Conservation (phyloP, 2,329 filamentous ascomycete genomes). For the Exutisphaerella laricina region DNA sequence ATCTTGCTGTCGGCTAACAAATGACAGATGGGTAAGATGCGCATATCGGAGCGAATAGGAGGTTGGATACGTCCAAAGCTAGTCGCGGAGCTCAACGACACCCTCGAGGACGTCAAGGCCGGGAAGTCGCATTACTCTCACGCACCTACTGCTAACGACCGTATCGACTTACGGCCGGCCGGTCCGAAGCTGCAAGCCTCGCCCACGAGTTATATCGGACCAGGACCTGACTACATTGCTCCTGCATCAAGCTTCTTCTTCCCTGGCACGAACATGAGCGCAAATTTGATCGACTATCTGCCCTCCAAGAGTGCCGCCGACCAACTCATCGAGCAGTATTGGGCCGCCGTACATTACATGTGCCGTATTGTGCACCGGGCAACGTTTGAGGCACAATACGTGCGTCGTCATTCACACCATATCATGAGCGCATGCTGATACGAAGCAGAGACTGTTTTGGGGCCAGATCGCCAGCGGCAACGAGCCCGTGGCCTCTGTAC, state of each 20-base stretch:
- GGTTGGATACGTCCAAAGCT: conserved; percentile 66
- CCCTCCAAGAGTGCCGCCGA: conserved; percentile 56
- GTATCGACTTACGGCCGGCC: conserved; percentile 18
- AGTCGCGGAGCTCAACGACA: conserved; percentile 56
- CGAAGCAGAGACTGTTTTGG: conserved; percentile 65
- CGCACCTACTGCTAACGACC: conserved; percentile 15
- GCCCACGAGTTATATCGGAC: conserved; percentile 52
- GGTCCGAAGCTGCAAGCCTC: conserved; percentile 23
- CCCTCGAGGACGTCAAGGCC: conserved; percentile 28
- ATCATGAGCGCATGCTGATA: too few species aligned
- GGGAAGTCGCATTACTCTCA: conserved; percentile 22
- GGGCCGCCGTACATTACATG: conserved; percentile 61
- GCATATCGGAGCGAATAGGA: conserved; percentile 67
- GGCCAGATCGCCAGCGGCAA: conserved; percentile 52
- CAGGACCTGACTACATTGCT: conserved; percentile 60
- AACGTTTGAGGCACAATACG: conserved; percentile 60
- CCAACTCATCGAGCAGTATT: conserved; percentile 61
- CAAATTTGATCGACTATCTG: conserved; percentile 55
- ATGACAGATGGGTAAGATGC: conserved; percentile 64
- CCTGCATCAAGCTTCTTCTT: conserved; percentile 65
- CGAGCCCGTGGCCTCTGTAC: conserved; percentile 59
- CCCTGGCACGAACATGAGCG: conserved; percentile 43
- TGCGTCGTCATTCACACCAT: too few species aligned
- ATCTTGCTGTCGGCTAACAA: conserved; percentile 55
- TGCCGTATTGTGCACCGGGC: conserved; percentile 57